A percentile compares a stretch with the other conserved stretches of the same genome.
Evolutionary conservation across 176 grass and related monocot species (phyloP).

Genomic region (Bonia amplexicaulis): DNA sequence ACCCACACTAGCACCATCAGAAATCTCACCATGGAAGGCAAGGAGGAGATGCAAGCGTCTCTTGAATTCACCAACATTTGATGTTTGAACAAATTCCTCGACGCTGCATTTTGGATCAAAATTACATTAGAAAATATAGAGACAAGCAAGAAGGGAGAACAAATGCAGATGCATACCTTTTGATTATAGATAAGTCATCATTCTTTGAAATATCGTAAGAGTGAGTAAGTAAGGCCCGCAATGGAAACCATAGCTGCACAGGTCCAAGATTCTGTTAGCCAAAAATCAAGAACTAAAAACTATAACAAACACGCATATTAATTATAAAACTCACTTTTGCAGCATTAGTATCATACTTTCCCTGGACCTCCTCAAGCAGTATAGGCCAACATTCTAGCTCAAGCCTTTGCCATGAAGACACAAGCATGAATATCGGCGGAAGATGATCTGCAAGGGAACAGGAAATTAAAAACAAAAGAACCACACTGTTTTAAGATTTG

Average conservation of each 20-base stretch:
- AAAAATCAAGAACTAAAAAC: slow-evolving; percentile 16
- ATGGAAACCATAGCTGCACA: slow-evolving; percentile 80
- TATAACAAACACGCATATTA: not conserved
- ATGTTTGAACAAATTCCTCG: slow-evolving; percentile 87
- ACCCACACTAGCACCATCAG: slow-evolving; percentile 42
- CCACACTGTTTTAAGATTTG: not conserved
- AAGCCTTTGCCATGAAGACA: slow-evolving; percentile 82
- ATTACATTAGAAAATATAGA: slow-evolving; percentile 29
- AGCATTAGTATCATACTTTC: slow-evolving; percentile 64
- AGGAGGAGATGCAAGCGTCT: slow-evolving; percentile 76
- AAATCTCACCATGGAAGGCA: slow-evolving; percentile 73
- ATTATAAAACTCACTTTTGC: slow-evolving; percentile 52
- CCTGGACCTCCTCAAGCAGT: slow-evolving; percentile 57
- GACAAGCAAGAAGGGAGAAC: not conserved
- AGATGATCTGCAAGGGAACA: slow-evolving; percentile 55
- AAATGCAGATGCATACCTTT: slow-evolving; percentile 43
- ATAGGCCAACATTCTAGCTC: slow-evolving; percentile 83
- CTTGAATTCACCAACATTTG: slow-evolving; percentile 88
- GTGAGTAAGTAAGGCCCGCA: slow-evolving; percentile 63
- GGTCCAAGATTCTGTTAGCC: slow-evolving; percentile 2
- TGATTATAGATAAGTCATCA: slow-evolving; percentile 50
- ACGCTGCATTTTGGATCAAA: slow-evolving; percentile 55
- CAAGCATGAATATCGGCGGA: slow-evolving; percentile 61
- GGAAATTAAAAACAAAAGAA: not conserved
- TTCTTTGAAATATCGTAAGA: slow-evolving; percentile 28